These are phyloP conservation scores for Sphaerostilbella broomeana DNA, from an alignment of 2,329 filamentous ascomycete genomes.

Conservation along the genomic window DNA sequence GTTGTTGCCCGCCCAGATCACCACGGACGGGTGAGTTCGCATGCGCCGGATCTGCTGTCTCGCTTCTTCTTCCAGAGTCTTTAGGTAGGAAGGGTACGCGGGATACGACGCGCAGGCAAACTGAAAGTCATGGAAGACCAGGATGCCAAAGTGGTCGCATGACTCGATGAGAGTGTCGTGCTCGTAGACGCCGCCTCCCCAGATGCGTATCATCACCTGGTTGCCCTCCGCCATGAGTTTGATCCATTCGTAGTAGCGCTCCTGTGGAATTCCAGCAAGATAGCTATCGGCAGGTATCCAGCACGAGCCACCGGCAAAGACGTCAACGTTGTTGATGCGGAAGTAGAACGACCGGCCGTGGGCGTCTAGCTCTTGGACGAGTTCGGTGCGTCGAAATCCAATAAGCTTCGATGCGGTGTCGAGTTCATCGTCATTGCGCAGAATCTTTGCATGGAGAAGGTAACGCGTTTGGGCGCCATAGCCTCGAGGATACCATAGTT, in stretches of 20 bases:
- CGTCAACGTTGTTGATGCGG: constrained; percentile 61
- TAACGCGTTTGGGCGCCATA: constrained; percentile 15
- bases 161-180: constrained; percentile 57
- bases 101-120: constrained; percentile 64
- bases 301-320: constrained; percentile 69
- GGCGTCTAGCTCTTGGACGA: constrained; percentile 49
- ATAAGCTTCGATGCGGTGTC: constrained; percentile 41
- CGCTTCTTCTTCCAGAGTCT: constrained; percentile 54
- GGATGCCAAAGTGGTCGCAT: constrained; percentile 60
- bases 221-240: constrained; percentile 54
- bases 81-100: constrained; percentile 50
- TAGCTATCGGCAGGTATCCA: constrained; percentile 78
- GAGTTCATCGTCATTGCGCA: neutral
- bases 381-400: constrained; percentile 55
- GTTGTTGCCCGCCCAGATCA: constrained; percentile 77
- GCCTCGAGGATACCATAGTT: constrained; percentile 17
- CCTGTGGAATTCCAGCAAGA: constrained; percentile 56
- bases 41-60: constrained; percentile 55
- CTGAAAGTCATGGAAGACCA: constrained; percentile 70
- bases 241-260: constrained; percentile 47
- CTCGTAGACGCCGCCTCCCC: constrained; percentile 44
- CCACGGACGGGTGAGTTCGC: constrained; percentile 57
- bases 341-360: constrained; percentile 70
- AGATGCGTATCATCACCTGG: constrained; percentile 23
- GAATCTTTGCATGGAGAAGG: constrained; percentile 1